Evolutionary conservation across 1,284 basidiomycete genomes (phyloP).

Genomic region (Anthracocystis walkeri): DNA sequence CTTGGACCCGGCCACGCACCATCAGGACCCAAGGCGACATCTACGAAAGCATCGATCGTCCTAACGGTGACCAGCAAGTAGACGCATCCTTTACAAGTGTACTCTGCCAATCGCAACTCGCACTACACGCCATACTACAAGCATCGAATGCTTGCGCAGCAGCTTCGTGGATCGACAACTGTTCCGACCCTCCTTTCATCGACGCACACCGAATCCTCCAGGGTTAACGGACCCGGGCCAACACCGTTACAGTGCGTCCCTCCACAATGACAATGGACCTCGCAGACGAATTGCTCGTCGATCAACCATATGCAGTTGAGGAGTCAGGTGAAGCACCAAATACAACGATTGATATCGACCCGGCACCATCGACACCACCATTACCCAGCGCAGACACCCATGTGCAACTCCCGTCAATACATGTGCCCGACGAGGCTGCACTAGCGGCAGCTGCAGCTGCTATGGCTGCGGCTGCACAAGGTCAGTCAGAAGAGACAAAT

Average conservation of each 20-base stretch:
- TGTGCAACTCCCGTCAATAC: slow-evolving; percentile 13
- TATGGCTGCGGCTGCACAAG: slow-evolving; percentile 44
- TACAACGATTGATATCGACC: background rate
- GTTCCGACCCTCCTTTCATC: background rate
- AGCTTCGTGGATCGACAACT: background rate
- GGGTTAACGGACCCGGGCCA: slow-evolving; percentile 42
- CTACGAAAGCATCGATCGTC: background rate
- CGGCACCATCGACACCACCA: slow-evolving; percentile 9
- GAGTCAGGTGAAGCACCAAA: background rate
- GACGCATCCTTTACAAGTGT: background rate
- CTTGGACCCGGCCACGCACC: background rate
- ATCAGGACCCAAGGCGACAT: background rate
- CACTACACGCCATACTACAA: background rate
- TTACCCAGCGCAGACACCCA: slow-evolving; percentile 9
- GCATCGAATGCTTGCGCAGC: slow-evolving; percentile 5
- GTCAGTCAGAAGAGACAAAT: background rate
- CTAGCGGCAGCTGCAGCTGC: slow-evolving; percentile 48
- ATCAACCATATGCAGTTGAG: background rate
- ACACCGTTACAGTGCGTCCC: slow-evolving; percentile 30
- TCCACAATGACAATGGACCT: slow-evolving; percentile 21
- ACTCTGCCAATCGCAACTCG: background rate
- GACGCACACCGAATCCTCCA: background rate
- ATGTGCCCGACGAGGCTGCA: slow-evolving; percentile 40
- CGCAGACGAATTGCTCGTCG: slow-evolving; percentile 23
- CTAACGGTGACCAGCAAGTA: background rate